A percentile compares a stretch with the other conserved stretches of the same genome.
Evolutionary conservation across 306 rosid genomes (phyloP).

Genomic region (Urtica urens): DNA sequence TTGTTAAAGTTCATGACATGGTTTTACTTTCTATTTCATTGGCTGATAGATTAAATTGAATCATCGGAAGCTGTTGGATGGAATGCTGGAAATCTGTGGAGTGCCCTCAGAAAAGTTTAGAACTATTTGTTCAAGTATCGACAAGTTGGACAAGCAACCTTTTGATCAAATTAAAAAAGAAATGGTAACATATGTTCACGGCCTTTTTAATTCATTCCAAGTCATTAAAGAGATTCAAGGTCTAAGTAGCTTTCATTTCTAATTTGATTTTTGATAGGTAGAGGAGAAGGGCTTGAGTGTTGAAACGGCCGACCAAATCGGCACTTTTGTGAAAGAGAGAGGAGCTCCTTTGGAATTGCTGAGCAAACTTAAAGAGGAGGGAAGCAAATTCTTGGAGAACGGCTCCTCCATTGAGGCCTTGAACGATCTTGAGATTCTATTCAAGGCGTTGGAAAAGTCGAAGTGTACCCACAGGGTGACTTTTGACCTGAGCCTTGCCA

Average conservation of each 20-base stretch:
- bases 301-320: constrained; percentile 77
- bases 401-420: constrained; percentile 51
- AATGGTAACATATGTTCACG: too few species aligned
- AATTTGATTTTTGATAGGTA: constrained; percentile 46
- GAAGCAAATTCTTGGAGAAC: constrained; percentile 50
- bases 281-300: constrained; percentile 74
- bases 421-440: constrained; percentile 70
- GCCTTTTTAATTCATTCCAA: not conserved
- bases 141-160: constrained; percentile 84
- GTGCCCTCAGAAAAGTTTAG: constrained; percentile 86
- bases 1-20: not conserved
- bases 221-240: not conserved
- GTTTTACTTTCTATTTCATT: too few species aligned
- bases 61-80: constrained; percentile 77
- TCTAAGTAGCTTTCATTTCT: constrained; percentile 12
- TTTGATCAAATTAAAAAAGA: constrained; percentile 74
- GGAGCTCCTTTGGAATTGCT: constrained; percentile 71
- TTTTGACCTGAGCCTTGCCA: constrained; percentile 94
- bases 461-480: constrained; percentile 56
- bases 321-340: constrained; percentile 59
- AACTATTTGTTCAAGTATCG: constrained; percentile 91
- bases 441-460: constrained; percentile 62
- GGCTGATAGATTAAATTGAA: constrained; percentile 68
- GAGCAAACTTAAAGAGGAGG: constrained; percentile 55
- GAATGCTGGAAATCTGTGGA: constrained; percentile 91